A percentile compares a stretch with the other conserved stretches of the same genome.
Evolutionary conservation across 73 alveolate genomes (phyloP).

Genomic region (Stentor coeruleus): DNA sequence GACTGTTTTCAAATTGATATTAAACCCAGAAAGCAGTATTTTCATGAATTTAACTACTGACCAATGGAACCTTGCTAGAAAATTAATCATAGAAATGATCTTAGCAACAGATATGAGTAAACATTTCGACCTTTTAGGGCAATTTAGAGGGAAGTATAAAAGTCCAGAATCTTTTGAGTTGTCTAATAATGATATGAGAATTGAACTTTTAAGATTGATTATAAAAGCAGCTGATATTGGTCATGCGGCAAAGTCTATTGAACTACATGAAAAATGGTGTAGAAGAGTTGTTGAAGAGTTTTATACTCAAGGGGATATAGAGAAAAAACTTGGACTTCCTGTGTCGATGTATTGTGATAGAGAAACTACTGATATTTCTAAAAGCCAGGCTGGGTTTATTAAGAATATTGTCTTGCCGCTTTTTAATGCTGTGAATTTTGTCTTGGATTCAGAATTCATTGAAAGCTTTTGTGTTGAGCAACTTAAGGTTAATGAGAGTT

Average conservation of each 20-base stretch:
- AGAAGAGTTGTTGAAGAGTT: conserved; percentile 72
- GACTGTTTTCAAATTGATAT: conserved; percentile 25
- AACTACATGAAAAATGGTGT: conserved; percentile 69
- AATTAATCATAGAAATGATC: conserved; percentile 34
- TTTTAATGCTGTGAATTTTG: conserved; percentile 41
- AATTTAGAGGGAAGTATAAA: conserved; percentile 8
- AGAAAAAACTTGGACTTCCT: conserved; percentile 73
- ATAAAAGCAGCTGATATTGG: conserved; percentile 67
- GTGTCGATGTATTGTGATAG: conserved; percentile 85
- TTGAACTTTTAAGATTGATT: background rate
- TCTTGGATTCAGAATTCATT: conserved; percentile 10
- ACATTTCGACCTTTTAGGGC: conserved; percentile 31
- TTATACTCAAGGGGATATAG: conserved; percentile 84
- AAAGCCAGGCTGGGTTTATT: conserved; percentile 87
- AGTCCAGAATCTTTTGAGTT: background rate
- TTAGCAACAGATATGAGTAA: conserved; percentile 42
- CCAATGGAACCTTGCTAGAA: conserved; percentile 26
- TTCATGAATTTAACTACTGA: conserved; percentile 15
- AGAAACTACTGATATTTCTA: conserved; percentile 79
- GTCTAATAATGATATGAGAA: background rate
- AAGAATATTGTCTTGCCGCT: conserved; percentile 79
- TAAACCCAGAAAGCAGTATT: conserved; percentile 27
- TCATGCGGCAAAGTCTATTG: conserved; percentile 71
- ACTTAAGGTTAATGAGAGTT: background rate
- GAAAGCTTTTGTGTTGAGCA: background rate